Evolutionary conservation across 1,284 basidiomycete genomes (phyloP).

Genomic region (Trametes pubescens): DNA sequence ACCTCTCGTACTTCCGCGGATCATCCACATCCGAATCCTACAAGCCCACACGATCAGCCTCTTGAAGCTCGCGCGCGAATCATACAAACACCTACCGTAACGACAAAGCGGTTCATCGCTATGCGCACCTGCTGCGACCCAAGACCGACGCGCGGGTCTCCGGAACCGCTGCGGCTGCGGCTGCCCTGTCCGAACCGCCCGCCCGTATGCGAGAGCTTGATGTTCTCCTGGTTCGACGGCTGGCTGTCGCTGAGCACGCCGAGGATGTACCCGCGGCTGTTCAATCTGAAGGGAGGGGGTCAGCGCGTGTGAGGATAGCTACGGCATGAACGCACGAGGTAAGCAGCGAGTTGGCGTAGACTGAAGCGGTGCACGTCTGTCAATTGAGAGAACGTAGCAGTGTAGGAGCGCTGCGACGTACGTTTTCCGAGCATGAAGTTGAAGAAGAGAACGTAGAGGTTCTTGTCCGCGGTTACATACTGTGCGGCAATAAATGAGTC

Average conservation of each 20-base stretch:
- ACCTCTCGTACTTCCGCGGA: background rate
- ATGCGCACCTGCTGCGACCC: background rate
- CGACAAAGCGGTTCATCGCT: conserved; percentile 3
- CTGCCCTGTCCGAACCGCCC: background rate
- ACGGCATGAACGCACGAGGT: conserved; percentile 15
- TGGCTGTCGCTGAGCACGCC: conserved; percentile 1
- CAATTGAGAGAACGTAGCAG: no score
- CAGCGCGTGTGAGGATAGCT: no score
- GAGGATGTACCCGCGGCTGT: conserved; percentile 14
- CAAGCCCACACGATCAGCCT: background rate
- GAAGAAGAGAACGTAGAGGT: conserved; percentile 18
- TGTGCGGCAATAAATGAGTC: background rate
- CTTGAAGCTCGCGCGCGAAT: background rate
- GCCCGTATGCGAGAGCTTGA: background rate
- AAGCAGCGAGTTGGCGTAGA: conserved; percentile 17
- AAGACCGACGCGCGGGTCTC: background rate
- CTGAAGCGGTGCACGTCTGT: background rate
- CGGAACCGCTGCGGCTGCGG: background rate
- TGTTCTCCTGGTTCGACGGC: background rate
- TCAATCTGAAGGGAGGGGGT: background rate
- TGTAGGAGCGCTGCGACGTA: conserved; percentile 1
- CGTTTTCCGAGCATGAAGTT: conserved; percentile 21
- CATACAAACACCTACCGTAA: background rate
- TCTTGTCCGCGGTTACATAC: conserved; percentile 8
- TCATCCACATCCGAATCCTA: background rate